phyloP scores from a whole-genome alignment of 2,329 filamentous ascomycete genomes.

The Blastomyces gilchristii region DNA sequence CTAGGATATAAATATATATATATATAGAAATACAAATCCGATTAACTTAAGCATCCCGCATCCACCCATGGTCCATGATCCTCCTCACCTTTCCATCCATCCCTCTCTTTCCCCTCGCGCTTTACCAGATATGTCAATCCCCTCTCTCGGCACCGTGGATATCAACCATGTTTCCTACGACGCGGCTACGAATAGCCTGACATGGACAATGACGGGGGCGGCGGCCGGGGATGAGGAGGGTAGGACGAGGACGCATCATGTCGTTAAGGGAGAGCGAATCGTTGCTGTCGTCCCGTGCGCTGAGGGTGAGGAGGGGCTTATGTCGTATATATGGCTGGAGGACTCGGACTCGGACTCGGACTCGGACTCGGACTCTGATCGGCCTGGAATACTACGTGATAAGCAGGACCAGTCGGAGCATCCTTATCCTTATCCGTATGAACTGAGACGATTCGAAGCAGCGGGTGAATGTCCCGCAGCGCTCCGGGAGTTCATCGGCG shows the following conservation, averaged over 20 bases:
- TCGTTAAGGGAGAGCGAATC: not conserved
- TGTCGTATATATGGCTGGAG: slow-evolving; percentile 2
- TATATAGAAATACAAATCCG: too few relatives aligned
- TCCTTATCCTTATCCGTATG: not conserved
- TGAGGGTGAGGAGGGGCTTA: not conserved
- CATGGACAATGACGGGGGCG: not conserved
- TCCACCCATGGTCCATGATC: too few relatives aligned
- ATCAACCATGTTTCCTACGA: not conserved
- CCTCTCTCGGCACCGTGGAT: not conserved
- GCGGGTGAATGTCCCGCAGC: not conserved
- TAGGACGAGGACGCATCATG: not conserved
- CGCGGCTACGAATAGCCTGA: not conserved
- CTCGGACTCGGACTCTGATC: too few relatives aligned
- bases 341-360: too few relatives aligned
- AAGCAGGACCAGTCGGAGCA: not conserved
- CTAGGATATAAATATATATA: too few relatives aligned
- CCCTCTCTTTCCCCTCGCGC: too few relatives aligned
- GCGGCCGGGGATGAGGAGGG: not conserved
- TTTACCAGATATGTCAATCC: not conserved
- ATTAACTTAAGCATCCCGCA: not conserved
- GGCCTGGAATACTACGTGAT: not conserved
- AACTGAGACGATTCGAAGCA: not conserved
- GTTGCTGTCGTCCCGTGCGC: not conserved
- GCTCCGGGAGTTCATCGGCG: not conserved
- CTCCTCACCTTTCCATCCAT: not conserved